Evolutionary conservation across 1,139 yeast genomes (phyloP).

Genomic region (Geotrichum macrosporum): DNA sequence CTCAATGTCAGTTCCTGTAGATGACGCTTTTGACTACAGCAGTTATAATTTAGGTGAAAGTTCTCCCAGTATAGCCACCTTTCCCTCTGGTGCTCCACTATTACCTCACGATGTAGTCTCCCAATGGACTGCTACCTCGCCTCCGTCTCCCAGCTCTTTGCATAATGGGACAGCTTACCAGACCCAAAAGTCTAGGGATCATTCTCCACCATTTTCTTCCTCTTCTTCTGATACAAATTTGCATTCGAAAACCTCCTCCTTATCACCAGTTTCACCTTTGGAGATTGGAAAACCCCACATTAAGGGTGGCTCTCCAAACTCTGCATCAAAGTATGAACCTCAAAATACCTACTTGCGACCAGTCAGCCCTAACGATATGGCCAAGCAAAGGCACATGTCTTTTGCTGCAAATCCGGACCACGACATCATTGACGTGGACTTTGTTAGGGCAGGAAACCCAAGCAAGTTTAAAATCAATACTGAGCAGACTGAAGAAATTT

Average conservation of each 20-base stretch:
- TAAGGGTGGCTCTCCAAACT: neutral
- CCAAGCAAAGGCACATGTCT: conserved; percentile 2
- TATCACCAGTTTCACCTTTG: conserved; percentile 5
- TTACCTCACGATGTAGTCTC: conserved; percentile 6
- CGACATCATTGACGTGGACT: conserved; percentile 8
- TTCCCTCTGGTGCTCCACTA: conserved; percentile 12
- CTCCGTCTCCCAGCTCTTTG: neutral
- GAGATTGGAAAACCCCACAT: conserved; percentile 3
- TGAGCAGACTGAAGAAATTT: neutral
- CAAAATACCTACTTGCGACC: neutral
- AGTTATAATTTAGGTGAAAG: conserved; percentile 21
- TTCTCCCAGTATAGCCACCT: conserved; percentile 2
- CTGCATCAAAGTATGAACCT: conserved; percentile 9
- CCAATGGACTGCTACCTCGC: conserved; percentile 7
- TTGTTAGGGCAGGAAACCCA: neutral
- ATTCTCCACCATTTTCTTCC: conserved; percentile 11
- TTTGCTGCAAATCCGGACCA: conserved; percentile 8
- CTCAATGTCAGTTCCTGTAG: conserved; percentile 29
- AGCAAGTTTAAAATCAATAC: conserved; percentile 6
- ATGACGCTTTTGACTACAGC: conserved; percentile 29
- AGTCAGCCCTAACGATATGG: conserved; percentile 7
- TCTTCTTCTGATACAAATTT: conserved; percentile 10
- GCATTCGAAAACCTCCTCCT: conserved; percentile 9
- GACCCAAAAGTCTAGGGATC: neutral
- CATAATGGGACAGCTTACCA: conserved; percentile 10